Percentiles rank a stretch among this genome's conserved stretches.
Conservation (phyloP, 139 green algal species). For the Medakamo hakoo region DNA sequence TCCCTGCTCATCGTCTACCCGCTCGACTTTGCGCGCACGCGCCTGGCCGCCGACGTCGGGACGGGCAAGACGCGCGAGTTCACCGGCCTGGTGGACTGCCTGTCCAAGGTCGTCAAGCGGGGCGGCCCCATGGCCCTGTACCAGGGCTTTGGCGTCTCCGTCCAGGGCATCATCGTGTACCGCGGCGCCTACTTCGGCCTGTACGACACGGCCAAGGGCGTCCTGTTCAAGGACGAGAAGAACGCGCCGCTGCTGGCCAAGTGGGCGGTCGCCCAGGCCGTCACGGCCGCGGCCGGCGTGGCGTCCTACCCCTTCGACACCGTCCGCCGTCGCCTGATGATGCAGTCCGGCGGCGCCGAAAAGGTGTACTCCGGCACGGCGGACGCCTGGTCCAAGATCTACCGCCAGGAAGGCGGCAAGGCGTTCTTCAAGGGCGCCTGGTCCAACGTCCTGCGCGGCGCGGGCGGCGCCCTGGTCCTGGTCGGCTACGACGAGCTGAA, state of each 20-base stretch:
- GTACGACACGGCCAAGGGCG: conserved; percentile 93
- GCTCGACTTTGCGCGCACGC: conserved; percentile 97
- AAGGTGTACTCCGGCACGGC: conserved; percentile 81
- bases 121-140: conserved; percentile 55
- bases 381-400: conserved; percentile 87
- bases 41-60: conserved; percentile 83
- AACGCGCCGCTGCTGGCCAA: conserved; percentile 42
- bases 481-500: conserved; percentile 79
- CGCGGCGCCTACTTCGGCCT: conserved; percentile 96
- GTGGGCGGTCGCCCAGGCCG: conserved; percentile 72
- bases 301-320: conserved; percentile 98
- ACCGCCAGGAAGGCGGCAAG: conserved; percentile 71
- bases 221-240: conserved; percentile 59
- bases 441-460: conserved; percentile 66
- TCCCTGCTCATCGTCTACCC: conserved; percentile 98
- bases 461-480: conserved; percentile 45
- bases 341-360: conserved; percentile 79
- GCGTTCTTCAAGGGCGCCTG: conserved; percentile 89
- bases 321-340: conserved; percentile 95
- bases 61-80: conserved; percentile 51
- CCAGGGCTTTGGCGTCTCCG: conserved; percentile 83
- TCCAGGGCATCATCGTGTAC: conserved; percentile 98
- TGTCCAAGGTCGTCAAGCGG: conserved; percentile 51
- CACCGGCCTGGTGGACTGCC: conserved; percentile 81
- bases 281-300: conserved; percentile 65